A percentile compares a stretch with the other conserved stretches of the same genome.
Evolutionary conservation across 306 rosid genomes (phyloP).

Genomic region (Lablab purpureus): DNA sequence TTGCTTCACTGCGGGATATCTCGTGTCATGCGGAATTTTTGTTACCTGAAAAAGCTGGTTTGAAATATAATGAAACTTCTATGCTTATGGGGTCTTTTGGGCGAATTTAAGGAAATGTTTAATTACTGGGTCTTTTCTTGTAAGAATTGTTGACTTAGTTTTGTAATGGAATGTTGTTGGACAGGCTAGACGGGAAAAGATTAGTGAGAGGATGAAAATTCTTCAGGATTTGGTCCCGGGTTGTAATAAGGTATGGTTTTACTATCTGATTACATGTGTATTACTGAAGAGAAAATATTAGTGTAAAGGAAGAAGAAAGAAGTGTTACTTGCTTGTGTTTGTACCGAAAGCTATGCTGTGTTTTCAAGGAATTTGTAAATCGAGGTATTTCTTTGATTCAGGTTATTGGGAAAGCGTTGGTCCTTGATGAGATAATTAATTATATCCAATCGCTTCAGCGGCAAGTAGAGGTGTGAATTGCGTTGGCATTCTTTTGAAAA

Average conservation of each 20-base stretch:
- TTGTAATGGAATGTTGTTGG: slow-evolving; percentile 47
- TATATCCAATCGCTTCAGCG: slow-evolving; percentile 91
- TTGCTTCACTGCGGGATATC: background rate
- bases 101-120: slow-evolving; percentile 25
- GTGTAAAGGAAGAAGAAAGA: background rate
- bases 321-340: background rate
- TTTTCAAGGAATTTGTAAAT: slow-evolving; percentile 15
- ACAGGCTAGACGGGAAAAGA: slow-evolving; percentile 98
- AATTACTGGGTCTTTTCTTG: slow-evolving; percentile 32
- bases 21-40: background rate
- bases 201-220: slow-evolving; percentile 92
- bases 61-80: slow-evolving; percentile 1
- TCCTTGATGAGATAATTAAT: slow-evolving; percentile 95
- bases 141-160: slow-evolving; percentile 35
- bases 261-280: background rate
- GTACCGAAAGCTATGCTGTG: background rate
- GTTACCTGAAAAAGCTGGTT: slow-evolving; percentile 1
- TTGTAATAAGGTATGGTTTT: slow-evolving; percentile 81
- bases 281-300: background rate
- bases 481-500: slow-evolving; percentile 2
- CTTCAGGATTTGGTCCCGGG: slow-evolving; percentile 97
- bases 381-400: slow-evolving; percentile 45
- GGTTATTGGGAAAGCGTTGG: slow-evolving; percentile 96
- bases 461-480: slow-evolving; percentile 81
- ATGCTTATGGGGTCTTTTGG: background rate